Base-by-base conservation (phyloP, 1,284 basidiomycete species). In the Chalciporus sp. region DNA sequence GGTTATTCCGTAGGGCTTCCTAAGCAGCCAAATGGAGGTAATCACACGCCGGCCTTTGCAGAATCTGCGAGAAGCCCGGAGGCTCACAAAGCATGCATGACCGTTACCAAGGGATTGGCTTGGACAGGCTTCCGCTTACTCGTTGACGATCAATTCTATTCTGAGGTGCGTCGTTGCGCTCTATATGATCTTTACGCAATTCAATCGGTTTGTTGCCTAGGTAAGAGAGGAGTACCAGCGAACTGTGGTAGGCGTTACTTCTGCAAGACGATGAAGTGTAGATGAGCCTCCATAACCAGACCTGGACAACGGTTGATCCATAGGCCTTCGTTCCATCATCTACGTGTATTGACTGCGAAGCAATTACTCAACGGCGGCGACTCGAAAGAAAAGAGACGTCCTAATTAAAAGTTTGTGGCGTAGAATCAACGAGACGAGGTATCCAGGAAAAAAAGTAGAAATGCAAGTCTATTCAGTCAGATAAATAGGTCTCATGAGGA, bases 21-120 rank as follows among this genome's bases (percentile, higher is more conserved):
- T 12, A 86, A 85, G 3, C 71, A 74, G 49, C 76, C 76, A 4
- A 69, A 77, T 39, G 85, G 85, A 31, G 84, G 82, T 11, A 90
- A 90, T 59, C 87, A 90, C 56, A 88, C 88, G 0, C 72, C 78
- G 6, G 81, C 74, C 2, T 91, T 90, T 65, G 76, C 86, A 7
- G 69, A 72, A 23, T 79, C 87, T 16, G 84, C 88, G 17, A 74
- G 75, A 31, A 84, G 80, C 17, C 68, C 72, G 42, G 82, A 83
- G 57, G 86, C 89, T 12, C 89, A 91, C 62, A 69, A 76, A 40
- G 77, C 79, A 12, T 80, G 82, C 33, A 75, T 91, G 61, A 67
- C 72, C 12, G 69, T 84, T 26, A 77, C 83, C 26, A 86, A 84
- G 63, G 83, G 77, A 17, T 69, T 92, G 28, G 85, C 88, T 4